phyloP scores from a whole-genome alignment of 305 asterid genomes.

The Fraxinus dipetala region DNA sequence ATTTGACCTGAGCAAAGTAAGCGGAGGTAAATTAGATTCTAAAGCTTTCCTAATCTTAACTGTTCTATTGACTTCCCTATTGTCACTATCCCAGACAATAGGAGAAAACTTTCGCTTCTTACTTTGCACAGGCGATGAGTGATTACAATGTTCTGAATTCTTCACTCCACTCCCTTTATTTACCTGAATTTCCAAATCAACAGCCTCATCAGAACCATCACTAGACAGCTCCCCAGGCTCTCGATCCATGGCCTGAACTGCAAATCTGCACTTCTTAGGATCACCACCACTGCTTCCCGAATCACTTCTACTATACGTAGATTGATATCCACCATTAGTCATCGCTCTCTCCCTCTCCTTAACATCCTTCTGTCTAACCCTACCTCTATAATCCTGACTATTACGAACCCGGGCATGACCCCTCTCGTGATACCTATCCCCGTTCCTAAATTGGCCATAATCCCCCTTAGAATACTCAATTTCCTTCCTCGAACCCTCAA shows the following conservation, averaged over 20 bases:
- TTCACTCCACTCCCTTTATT: constrained; percentile 31
- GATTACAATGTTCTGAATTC: constrained; percentile 34
- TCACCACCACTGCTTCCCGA: constrained; percentile 47
- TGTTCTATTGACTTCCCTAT: constrained; percentile 34
- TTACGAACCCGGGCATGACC: constrained; percentile 29
- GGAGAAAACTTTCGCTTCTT: constrained; percentile 78
- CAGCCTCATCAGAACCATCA: constrained; percentile 70
- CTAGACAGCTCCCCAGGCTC: constrained; percentile 91
- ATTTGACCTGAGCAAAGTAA: constrained; percentile 25
- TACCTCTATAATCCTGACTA: constrained; percentile 34
- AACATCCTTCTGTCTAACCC: constrained; percentile 52
- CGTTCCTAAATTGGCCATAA: constrained; percentile 42
- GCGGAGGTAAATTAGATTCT: constrained; percentile 31
- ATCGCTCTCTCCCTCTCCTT: constrained; percentile 43
- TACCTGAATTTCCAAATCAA: constrained; percentile 38
- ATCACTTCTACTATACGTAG: constrained; percentile 48
- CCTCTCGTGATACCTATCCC: constrained; percentile 26
- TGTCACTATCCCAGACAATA: constrained; percentile 84
- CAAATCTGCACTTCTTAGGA: constrained; percentile 26
- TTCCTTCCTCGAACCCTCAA: constrained; percentile 45
- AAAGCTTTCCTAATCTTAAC: constrained; percentile 31
- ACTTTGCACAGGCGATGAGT: constrained; percentile 27
- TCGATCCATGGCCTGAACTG: constrained; percentile 41
- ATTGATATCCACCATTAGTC: constrained; percentile 37
- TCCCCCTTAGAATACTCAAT: constrained; percentile 41